phyloP scores from a whole-genome alignment of 2,329 filamentous ascomycete species.

The Huntiella decipiens region DNA sequence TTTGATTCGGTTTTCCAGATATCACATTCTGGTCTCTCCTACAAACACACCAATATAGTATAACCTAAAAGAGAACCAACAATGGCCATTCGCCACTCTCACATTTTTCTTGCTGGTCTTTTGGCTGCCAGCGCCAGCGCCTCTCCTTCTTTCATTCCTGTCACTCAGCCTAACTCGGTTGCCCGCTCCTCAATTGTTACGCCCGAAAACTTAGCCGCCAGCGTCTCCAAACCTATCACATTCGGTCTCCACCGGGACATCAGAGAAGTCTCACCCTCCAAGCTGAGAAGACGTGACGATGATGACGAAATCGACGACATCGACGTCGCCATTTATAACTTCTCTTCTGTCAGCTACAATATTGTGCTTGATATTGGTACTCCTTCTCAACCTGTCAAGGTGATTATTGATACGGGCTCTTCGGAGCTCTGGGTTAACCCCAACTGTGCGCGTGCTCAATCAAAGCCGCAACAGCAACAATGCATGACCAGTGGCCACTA shows the following conservation, averaged over 20 bases:
- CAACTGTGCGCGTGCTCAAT: conserved; percentile 16
- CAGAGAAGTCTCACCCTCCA: conserved; percentile 1
- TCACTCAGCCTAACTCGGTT: conserved; percentile 1
- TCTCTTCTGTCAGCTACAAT: conserved; percentile 19
- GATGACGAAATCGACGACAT: conserved; percentile 9
- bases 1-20: no score
- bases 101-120: conserved; percentile 3
- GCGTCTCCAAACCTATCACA: conserved; percentile 3
- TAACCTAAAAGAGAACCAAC: no score
- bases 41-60: no score
- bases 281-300: conserved; percentile 1
- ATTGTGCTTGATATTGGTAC: conserved; percentile 22
- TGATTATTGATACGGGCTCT: conserved; percentile 25
- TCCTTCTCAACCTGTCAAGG: conserved; percentile 20
- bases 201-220: neutral
- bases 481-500: conserved; percentile 11
- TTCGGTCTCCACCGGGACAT: conserved; percentile 4
- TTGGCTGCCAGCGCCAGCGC: conserved; percentile 2
- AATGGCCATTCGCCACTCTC: neutral
- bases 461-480: conserved; percentile 9
- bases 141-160: neutral
- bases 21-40: no score
- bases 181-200: neutral
- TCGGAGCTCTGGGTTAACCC: conserved; percentile 26
- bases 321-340: conserved; percentile 12